phyloP scores from a whole-genome alignment of 2,329 filamentous ascomycete genomes.

The Penicillium sp. region DNA sequence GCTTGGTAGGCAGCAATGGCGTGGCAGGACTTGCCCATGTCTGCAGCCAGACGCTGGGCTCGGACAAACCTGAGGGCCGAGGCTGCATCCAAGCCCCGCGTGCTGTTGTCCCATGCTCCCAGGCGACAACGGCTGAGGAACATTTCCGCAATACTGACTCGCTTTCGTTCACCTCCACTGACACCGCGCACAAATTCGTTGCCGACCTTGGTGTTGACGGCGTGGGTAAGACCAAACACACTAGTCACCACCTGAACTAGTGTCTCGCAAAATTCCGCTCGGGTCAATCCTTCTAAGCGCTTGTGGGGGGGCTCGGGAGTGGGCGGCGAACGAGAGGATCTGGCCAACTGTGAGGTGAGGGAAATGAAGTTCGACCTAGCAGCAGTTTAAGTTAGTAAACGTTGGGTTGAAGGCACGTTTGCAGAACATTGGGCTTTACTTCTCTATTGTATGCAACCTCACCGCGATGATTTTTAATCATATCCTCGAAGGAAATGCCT shows the following conservation, averaged over 20 bases:
- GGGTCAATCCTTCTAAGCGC: slow-evolving; percentile 13
- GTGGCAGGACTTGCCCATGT: slow-evolving; percentile 46
- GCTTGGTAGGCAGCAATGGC: slow-evolving; percentile 55
- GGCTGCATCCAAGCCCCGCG: slow-evolving; percentile 49
- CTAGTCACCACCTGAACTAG: slow-evolving; percentile 43
- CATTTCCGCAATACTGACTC: slow-evolving; percentile 50
- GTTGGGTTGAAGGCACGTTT: slow-evolving; percentile 7
- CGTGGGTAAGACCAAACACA: slow-evolving; percentile 42
- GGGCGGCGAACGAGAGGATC: slow-evolving; percentile 73
- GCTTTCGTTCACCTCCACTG: slow-evolving; percentile 58
- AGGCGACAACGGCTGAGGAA: slow-evolving; percentile 28
- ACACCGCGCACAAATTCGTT: slow-evolving; percentile 59
- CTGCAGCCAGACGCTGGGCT: slow-evolving; percentile 47
- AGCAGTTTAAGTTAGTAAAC: slow-evolving; percentile 36
- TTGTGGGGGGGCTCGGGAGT: slow-evolving; percentile 52
- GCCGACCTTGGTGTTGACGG: slow-evolving; percentile 44
- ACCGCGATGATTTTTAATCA: slow-evolving; percentile 59
- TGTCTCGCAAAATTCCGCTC: slow-evolving; percentile 38
- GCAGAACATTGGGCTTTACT: slow-evolving; percentile 31
- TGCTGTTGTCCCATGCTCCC: slow-evolving; percentile 44
- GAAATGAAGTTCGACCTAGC: slow-evolving; percentile 54
- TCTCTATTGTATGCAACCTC: slow-evolving; percentile 45
- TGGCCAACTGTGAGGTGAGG: slow-evolving; percentile 63
- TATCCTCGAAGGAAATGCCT: slow-evolving; percentile 59
- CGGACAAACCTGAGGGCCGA: slow-evolving; percentile 56